Conservation (phyloP, 2,329 filamentous ascomycete genomes). For the Exophiala calicioides region DNA sequence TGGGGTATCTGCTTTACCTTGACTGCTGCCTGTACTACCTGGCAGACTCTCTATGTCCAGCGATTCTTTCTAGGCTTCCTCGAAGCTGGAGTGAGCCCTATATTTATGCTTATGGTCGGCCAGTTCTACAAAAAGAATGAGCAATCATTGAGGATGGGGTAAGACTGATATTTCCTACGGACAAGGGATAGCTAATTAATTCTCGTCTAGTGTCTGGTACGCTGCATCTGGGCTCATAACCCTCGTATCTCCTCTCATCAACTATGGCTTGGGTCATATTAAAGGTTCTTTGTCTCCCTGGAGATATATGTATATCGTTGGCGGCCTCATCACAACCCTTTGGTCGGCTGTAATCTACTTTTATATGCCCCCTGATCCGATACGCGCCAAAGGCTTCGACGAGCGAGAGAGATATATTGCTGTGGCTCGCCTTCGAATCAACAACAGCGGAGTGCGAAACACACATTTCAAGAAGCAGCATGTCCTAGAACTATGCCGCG, state of each 20-base stretch:
- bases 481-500: conserved; percentile 55
- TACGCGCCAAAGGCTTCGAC: conserved; percentile 68
- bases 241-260: conserved; percentile 55
- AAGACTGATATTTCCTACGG: background rate
- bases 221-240: conserved; percentile 48
- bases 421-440: conserved; percentile 62
- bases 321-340: conserved; percentile 62
- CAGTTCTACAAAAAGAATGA: conserved; percentile 67
- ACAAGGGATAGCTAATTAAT: background rate
- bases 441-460: conserved; percentile 65
- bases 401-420: conserved; percentile 63
- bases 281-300: conserved; percentile 58
- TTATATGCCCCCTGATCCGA: conserved; percentile 65
- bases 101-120: conserved; percentile 65
- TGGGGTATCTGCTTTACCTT: conserved; percentile 69
- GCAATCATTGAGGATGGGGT: conserved; percentile 62
- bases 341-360: conserved; percentile 61
- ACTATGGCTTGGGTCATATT: conserved; percentile 69
- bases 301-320: conserved; percentile 71
- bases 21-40: conserved; percentile 65
- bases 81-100: conserved; percentile 65
- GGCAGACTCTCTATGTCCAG: conserved; percentile 65
- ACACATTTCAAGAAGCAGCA: conserved; percentile 61
- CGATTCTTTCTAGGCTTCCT: conserved; percentile 64
- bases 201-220: conserved; percentile 62